phyloP scores from a whole-genome alignment of 495 filamentous ascomycete species.

The Baudoinia panamericana region DNA sequence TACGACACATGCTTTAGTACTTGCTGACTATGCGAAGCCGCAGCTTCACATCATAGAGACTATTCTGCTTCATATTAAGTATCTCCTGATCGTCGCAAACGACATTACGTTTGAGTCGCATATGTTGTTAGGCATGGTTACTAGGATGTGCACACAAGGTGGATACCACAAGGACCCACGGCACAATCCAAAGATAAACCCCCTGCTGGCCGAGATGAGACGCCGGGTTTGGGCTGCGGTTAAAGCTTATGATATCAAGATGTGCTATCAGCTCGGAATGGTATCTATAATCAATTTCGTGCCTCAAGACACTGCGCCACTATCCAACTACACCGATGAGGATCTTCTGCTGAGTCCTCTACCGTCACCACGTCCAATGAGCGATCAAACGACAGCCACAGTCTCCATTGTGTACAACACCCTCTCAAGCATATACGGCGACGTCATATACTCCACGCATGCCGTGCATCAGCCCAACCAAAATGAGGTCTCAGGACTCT shows the following conservation, averaged over 20 bases:
- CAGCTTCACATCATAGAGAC: constrained; percentile 9
- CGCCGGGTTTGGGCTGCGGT: constrained; percentile 3
- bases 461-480: background rate
- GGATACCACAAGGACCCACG: constrained; percentile 9
- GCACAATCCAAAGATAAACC: constrained; percentile 1
- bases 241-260: constrained; percentile 4
- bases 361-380: constrained; percentile 1
- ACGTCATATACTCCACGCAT: constrained; percentile 4
- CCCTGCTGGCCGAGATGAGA: constrained; percentile 5
- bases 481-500: background rate
- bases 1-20: constrained; percentile 1
- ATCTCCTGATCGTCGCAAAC: constrained; percentile 1
- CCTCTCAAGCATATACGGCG: constrained; percentile 1
- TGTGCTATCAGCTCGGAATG: constrained; percentile 7
- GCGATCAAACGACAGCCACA: constrained; percentile 1
- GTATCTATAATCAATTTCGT: background rate
- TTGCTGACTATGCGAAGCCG: constrained; percentile 2
- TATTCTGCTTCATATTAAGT: constrained; percentile 6
- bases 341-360: background rate
- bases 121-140: background rate
- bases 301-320: constrained; percentile 1
- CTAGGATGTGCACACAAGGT: constrained; percentile 6
- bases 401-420: background rate
- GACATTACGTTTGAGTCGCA: constrained; percentile 4
- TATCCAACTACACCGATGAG: constrained; percentile 2